These are phyloP conservation scores for Bothriochloa decipiens DNA, from an alignment of 176 grass and related monocot species.

Conservation along the genomic window DNA sequence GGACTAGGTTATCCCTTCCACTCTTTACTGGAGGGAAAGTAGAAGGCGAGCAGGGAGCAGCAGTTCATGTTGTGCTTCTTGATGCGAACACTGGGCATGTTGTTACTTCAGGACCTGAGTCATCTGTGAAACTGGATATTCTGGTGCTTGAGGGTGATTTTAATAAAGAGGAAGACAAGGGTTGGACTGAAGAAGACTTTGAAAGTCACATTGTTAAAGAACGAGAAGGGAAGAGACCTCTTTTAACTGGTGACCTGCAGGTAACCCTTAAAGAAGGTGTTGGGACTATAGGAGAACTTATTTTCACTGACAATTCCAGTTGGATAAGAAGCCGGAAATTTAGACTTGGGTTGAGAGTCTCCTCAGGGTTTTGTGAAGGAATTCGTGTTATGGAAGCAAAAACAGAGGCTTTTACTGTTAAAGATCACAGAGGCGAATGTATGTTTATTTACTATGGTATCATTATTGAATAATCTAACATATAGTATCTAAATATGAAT, in stretches of 20 bases:
- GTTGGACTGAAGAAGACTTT: conserved; percentile 87
- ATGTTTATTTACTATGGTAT: conserved; percentile 42
- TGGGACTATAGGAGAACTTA: conserved; percentile 82
- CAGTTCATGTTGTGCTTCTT: conserved; percentile 84
- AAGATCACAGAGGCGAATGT: conserved; percentile 93
- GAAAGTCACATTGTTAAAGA: conserved; percentile 78
- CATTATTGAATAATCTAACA: conserved; percentile 31
- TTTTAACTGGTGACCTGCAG: conserved; percentile 81
- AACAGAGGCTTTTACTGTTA: conserved; percentile 92
- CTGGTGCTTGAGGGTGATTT: conserved; percentile 87
- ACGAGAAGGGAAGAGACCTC: conserved; percentile 85
- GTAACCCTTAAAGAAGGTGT: conserved; percentile 89
- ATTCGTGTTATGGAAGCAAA: conserved; percentile 78
- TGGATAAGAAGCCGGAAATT: conserved; percentile 93
- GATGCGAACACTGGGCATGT: conserved; percentile 64
- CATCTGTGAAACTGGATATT: conserved; percentile 75
- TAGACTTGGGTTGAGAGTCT: conserved; percentile 76
- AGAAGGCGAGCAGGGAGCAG: conserved; percentile 83
- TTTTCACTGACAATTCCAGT: conserved; percentile 92
- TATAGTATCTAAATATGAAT: conserved; percentile 32
- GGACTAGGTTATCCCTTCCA: conserved; percentile 65
- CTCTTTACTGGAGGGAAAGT: conserved; percentile 95
- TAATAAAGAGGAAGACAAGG: conserved; percentile 84
- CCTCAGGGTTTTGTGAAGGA: conserved; percentile 69
- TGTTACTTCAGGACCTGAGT: conserved; percentile 61